Evolutionary conservation across 2,329 filamentous ascomycete genomes (phyloP).

Genomic region (Arthrobotrys musiformis): DNA sequence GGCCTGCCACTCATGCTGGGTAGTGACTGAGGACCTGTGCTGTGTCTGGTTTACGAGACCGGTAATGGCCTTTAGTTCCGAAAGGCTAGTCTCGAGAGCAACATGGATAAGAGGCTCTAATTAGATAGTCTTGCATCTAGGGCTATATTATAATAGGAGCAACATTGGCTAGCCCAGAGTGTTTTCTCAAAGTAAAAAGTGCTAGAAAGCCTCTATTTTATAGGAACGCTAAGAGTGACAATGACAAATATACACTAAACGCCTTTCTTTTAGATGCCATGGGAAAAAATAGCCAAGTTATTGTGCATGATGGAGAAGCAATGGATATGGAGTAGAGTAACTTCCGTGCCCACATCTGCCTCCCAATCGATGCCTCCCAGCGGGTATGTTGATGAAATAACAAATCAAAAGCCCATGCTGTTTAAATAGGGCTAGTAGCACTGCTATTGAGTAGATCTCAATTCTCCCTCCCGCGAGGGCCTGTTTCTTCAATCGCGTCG

Average conservation of each 20-base stretch:
- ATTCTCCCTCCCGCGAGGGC: neutral
- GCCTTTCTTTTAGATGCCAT: constrained; percentile 1
- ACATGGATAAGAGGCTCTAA: too few species aligned
- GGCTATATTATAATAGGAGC: too few species aligned
- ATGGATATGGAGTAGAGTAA: neutral
- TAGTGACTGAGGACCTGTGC: too few species aligned
- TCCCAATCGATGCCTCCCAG: neutral
- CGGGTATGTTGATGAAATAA: neutral
- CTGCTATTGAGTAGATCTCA: neutral
- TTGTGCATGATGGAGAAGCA: neutral
- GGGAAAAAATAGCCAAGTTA: neutral
- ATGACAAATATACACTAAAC: neutral
- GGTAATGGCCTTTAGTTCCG: too few species aligned
- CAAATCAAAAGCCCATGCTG: neutral
- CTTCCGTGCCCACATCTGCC: neutral
- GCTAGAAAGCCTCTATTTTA: too few species aligned
- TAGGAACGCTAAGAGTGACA: neutral
- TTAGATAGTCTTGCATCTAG: too few species aligned
- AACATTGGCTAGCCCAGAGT: too few species aligned
- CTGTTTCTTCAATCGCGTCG: neutral
- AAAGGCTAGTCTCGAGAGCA: too few species aligned
- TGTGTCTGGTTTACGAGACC: too few species aligned
- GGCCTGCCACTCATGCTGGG: too few species aligned
- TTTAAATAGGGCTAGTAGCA: neutral
- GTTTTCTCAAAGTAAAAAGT: too few species aligned